phyloP scores from a whole-genome alignment of 1,284 basidiomycete species.

The Lentinula novae-zelandiae region DNA sequence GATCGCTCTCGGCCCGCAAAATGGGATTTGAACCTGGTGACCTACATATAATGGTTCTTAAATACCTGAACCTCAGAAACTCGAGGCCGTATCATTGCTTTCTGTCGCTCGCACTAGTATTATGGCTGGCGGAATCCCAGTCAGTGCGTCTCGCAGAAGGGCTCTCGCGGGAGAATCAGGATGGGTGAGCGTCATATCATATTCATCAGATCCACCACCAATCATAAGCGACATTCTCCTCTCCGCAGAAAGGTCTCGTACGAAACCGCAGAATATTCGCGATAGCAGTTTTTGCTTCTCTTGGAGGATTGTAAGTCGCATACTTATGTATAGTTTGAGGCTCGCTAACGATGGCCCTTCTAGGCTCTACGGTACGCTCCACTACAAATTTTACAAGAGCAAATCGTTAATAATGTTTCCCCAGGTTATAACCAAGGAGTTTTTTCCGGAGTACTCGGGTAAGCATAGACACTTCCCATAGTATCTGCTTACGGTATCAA shows the following conservation, averaged over 20 bases:
- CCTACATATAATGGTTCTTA: neutral
- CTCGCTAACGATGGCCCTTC: slow-evolving; percentile 2
- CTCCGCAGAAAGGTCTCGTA: slow-evolving; percentile 51
- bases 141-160: slow-evolving; percentile 45
- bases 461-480: slow-evolving; percentile 16
- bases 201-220: slow-evolving; percentile 1
- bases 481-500: neutral
- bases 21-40: neutral
- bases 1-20: neutral
- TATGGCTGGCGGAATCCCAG: slow-evolving; percentile 42
- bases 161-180: slow-evolving; percentile 61
- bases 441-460: slow-evolving; percentile 68
- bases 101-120: slow-evolving; percentile 12
- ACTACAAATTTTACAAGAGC: neutral
- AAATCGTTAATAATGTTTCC: neutral
- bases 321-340: slow-evolving; percentile 2
- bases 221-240: neutral
- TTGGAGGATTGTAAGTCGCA: slow-evolving; percentile 60
- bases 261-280: slow-evolving; percentile 58
- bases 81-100: neutral
- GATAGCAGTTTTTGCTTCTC: slow-evolving; percentile 68
- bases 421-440: slow-evolving; percentile 71
- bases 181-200: slow-evolving; percentile 44
- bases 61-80: neutral
- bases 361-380: slow-evolving; percentile 50